Percentiles rank a stretch among this genome's conserved stretches.
Conservation (phyloP, 2,329 filamentous ascomycete species). For the Trichoderma breve region DNA sequence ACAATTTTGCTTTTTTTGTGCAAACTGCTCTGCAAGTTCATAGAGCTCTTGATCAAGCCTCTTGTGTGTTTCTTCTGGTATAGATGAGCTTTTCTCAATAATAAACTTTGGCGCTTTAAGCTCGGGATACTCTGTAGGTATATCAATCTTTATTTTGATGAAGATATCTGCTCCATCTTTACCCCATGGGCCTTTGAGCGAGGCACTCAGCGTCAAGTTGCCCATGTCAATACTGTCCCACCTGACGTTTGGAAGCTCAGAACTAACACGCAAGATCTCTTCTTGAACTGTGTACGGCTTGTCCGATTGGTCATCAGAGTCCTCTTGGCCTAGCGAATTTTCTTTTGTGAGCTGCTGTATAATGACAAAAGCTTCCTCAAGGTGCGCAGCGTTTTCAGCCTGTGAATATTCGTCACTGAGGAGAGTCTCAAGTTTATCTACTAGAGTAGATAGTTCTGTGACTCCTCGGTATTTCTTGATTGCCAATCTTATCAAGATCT, state of each 20-base stretch:
- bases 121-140: slow-evolving; percentile 59
- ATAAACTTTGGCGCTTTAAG: slow-evolving; percentile 56
- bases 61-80: slow-evolving; percentile 54
- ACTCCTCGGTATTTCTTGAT: background rate
- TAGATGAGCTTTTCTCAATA: slow-evolving; percentile 61
- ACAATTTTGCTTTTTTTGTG: slow-evolving; percentile 59
- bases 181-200: slow-evolving; percentile 64
- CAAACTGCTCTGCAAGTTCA: slow-evolving; percentile 54
- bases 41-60: slow-evolving; percentile 54
- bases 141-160: slow-evolving; percentile 59
- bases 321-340: background rate
- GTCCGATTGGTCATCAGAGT: slow-evolving; percentile 54
- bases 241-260: slow-evolving; percentile 60
- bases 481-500: background rate
- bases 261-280: slow-evolving; percentile 61
- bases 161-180: slow-evolving; percentile 55
- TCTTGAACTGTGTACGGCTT: slow-evolving; percentile 62
- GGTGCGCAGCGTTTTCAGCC: rapidly evolving
- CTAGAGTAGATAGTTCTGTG: background rate
- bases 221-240: slow-evolving; percentile 66
- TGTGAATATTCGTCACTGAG: background rate
- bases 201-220: slow-evolving; percentile 55
- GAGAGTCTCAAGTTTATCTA: background rate
- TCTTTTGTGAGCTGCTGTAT: background rate
- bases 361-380: background rate